Evolutionary conservation across 129 eudicot genomes (phyloP).

Genomic region (Tagetes patula): DNA sequence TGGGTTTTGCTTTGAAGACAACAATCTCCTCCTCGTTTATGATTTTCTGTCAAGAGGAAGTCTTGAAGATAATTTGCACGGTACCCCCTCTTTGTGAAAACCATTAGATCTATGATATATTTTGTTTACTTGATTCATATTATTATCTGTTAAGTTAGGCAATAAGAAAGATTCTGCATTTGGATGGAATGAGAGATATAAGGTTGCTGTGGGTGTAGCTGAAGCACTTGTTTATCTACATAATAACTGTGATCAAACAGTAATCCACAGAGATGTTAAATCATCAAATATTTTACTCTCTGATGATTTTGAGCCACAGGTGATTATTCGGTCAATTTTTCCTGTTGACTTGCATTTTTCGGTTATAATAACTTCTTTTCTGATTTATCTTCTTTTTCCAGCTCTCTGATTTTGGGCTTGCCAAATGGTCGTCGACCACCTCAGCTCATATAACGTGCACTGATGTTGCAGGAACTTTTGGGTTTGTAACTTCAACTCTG

Average conservation of each 20-base stretch:
- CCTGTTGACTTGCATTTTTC: constrained; percentile 2
- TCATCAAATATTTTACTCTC: constrained; percentile 92
- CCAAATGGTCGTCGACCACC: constrained; percentile 56
- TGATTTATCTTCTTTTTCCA: constrained; percentile 20
- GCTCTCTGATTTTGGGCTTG: constrained; percentile 92
- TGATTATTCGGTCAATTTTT: constrained; percentile 20
- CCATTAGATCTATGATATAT: neutral
- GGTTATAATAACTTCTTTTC: neutral
- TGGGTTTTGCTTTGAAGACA: constrained; percentile 86
- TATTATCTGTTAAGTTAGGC: constrained; percentile 26
- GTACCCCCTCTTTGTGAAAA: constrained; percentile 34
- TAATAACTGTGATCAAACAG: constrained; percentile 40
- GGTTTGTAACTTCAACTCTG: constrained; percentile 40
- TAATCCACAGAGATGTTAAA: constrained; percentile 92
- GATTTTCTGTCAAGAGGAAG: constrained; percentile 86
- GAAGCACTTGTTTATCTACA: constrained; percentile 64
- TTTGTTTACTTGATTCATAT: neutral
- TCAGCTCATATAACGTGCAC: constrained; percentile 46
- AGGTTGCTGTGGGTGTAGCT: constrained; percentile 69
- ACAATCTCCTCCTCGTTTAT: constrained; percentile 77
- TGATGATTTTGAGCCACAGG: constrained; percentile 92
- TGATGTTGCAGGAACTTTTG: constrained; percentile 85
- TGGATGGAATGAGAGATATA: constrained; percentile 66
- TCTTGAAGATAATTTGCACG: constrained; percentile 83
- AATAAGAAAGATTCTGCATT: constrained; percentile 41